Conservation (phyloP, 371 early-diverging fungal genomes). For the Mortierella sp. region DNA sequence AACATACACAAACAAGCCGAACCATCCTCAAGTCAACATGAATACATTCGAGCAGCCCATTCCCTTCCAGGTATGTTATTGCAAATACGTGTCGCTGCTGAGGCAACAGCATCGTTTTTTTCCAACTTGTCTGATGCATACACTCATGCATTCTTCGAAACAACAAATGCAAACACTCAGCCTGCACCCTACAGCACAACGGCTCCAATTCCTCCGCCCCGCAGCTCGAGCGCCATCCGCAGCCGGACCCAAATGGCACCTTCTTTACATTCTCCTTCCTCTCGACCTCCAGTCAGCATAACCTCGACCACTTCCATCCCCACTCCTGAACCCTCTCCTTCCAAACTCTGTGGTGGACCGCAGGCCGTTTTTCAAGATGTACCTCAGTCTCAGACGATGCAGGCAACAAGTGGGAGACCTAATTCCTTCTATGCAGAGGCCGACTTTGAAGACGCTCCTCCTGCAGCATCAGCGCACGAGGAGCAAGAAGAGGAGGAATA, state of each 20-base stretch:
- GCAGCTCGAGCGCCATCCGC: conserved; percentile 5
- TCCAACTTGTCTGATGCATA: neutral
- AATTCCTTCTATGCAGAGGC: neutral
- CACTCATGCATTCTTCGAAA: neutral
- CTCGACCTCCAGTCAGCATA: too few relatives aligned
- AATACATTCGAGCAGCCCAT: neutral
- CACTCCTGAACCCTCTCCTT: too few relatives aligned
- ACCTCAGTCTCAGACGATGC: neutral
- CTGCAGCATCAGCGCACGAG: neutral
- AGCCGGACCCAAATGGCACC: neutral
- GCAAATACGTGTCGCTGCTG: too few relatives aligned
- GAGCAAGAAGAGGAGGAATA: neutral
- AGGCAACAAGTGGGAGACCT: neutral
- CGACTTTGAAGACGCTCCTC: neutral
- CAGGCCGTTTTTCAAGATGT: neutral
- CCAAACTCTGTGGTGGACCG: neutral
- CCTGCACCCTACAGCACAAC: neutral
- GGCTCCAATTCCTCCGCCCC: neutral
- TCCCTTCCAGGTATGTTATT: conserved; percentile 1
- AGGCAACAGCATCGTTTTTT: neutral
- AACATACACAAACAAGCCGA: neutral
- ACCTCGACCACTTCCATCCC: too few relatives aligned
- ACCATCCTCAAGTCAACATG: neutral
- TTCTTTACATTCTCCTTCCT: neutral
- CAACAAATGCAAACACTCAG: neutral